Evolutionary conservation across 192 early-diverging fungal species (phyloP).

Genomic region (Coemansia sp.): DNA sequence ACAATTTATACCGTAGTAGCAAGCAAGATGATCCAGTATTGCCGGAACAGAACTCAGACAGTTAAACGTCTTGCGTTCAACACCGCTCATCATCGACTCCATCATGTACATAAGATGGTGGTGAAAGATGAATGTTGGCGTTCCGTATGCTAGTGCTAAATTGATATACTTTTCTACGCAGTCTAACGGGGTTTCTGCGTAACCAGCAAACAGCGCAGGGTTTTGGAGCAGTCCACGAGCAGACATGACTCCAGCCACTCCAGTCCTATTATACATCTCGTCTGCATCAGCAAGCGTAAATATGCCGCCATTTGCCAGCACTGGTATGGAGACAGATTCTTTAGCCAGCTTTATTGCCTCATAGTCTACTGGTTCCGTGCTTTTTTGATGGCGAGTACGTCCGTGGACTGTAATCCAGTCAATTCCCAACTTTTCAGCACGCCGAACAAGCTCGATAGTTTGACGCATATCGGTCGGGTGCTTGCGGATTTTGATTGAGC

Average conservation of each 20-base stretch:
- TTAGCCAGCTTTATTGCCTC: slow-evolving; percentile 83
- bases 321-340: slow-evolving; percentile 74
- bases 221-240: slow-evolving; percentile 89
- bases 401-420: slow-evolving; percentile 93
- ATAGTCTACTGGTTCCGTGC: slow-evolving; percentile 76
- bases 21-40: slow-evolving; percentile 76
- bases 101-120: slow-evolving; percentile 98
- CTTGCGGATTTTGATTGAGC: slow-evolving; percentile 86
- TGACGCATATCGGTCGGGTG: slow-evolving; percentile 58
- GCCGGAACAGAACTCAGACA: slow-evolving; percentile 72
- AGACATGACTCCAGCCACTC: slow-evolving; percentile 87
- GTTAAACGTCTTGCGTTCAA: slow-evolving; percentile 87
- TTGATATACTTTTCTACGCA: slow-evolving; percentile 73
- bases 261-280: slow-evolving; percentile 69
- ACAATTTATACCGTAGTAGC: slow-evolving; percentile 50
- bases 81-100: slow-evolving; percentile 70
- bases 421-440: slow-evolving; percentile 81
- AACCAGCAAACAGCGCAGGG: slow-evolving; percentile 89
- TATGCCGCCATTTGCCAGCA: slow-evolving; percentile 87
- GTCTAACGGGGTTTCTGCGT: slow-evolving; percentile 73
- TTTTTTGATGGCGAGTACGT: slow-evolving; percentile 76
- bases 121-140: slow-evolving; percentile 82
- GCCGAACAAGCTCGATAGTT: slow-evolving; percentile 82
- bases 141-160: slow-evolving; percentile 73
- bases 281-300: slow-evolving; percentile 77